Evolutionary conservation across 192 early-diverging fungal genomes (phyloP).

Genomic region (Coemansia sp.): DNA sequence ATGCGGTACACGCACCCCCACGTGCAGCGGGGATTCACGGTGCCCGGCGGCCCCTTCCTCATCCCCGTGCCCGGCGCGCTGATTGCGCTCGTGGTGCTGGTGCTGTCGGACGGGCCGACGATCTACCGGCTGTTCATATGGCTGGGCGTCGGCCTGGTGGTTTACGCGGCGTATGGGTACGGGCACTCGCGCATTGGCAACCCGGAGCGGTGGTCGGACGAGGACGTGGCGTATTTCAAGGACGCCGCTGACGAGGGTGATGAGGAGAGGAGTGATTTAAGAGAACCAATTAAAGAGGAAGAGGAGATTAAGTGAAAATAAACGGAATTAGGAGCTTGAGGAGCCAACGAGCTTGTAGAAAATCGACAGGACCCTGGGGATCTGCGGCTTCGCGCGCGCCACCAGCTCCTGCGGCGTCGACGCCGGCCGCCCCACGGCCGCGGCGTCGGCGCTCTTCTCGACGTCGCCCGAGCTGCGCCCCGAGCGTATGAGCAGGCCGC

Average conservation of each 20-base stretch:
- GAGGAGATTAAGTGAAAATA: not conserved
- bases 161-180: constrained; percentile 72
- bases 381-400: constrained; percentile 9
- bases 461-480: not conserved
- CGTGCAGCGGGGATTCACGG: constrained; percentile 63
- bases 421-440: not conserved
- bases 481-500: constrained; percentile 24
- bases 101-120: constrained; percentile 61
- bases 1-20: constrained; percentile 74
- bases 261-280: not conserved
- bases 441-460: not conserved
- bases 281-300: not conserved
- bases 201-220: constrained; percentile 46
- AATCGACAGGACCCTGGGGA: constrained; percentile 44
- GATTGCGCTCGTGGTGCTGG: constrained; percentile 63
- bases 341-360: constrained; percentile 48
- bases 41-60: constrained; percentile 65
- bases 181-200: constrained; percentile 64
- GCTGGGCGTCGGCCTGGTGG: constrained; percentile 72
- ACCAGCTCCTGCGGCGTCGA: constrained; percentile 9
- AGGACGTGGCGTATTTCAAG: constrained; percentile 47
- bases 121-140: constrained; percentile 76
- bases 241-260: constrained; percentile 10
- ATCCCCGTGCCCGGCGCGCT: constrained; percentile 65
- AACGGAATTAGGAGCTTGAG: not conserved